These are phyloP conservation scores for Pseudogymnoascus sp. DNA, from an alignment of 2,329 filamentous ascomycete species.

Conservation along the genomic window DNA sequence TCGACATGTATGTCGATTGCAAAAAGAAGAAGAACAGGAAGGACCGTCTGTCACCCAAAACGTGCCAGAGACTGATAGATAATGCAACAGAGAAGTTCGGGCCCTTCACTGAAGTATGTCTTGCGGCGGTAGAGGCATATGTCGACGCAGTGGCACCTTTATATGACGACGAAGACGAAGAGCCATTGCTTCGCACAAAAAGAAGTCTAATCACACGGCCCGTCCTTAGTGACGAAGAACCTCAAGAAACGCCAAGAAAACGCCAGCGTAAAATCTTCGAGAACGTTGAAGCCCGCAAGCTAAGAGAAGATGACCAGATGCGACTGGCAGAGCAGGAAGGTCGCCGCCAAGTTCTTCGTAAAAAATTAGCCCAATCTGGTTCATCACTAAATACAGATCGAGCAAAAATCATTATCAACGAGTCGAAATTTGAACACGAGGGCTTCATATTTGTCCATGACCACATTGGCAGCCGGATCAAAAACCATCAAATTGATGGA, in stretches of 20 bases:
- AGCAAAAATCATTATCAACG: constrained; percentile 56
- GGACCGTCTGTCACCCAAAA: constrained; percentile 19
- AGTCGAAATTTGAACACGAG: constrained; percentile 53
- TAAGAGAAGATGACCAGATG: constrained; percentile 49
- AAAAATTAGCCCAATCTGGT: constrained; percentile 38
- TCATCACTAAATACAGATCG: constrained; percentile 38
- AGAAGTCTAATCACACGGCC: background rate
- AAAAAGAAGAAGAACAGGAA: constrained; percentile 14
- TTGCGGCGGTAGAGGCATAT: background rate
- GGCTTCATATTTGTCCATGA: constrained; percentile 57
- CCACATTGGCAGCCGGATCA: constrained; percentile 58
- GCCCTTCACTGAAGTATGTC: constrained; percentile 10
- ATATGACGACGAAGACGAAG: constrained; percentile 23
- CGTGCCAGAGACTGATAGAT: constrained; percentile 22
- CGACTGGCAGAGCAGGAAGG: constrained; percentile 47
- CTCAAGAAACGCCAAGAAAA: constrained; percentile 19
- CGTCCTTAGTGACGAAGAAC: constrained; percentile 8
- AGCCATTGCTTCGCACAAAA: constrained; percentile 18
- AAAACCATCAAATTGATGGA: constrained; percentile 73
- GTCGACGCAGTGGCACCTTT: background rate
- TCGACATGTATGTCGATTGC: constrained; percentile 28
- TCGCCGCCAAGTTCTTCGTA: constrained; percentile 42
- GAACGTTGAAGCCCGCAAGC: constrained; percentile 38
- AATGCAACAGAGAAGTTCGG: constrained; percentile 14
- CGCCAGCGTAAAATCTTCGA: constrained; percentile 38